Percentiles rank a stretch among this genome's conserved stretches.
Conservation (phyloP, 2,329 filamentous ascomycete genomes). For the Aspergillus glaucus region DNA sequence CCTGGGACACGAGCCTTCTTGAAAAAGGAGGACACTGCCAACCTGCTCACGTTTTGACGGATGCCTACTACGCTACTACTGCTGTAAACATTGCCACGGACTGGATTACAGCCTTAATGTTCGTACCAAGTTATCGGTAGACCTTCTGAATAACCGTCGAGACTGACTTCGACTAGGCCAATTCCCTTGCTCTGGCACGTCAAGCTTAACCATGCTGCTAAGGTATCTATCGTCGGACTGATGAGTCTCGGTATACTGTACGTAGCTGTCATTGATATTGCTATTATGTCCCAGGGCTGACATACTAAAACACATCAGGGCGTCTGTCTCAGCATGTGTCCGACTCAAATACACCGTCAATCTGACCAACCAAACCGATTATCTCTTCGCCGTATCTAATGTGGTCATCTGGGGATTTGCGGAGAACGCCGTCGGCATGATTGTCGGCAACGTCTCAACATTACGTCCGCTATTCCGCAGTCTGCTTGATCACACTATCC, state of each 20-base stretch:
- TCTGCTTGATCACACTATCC: slow-evolving; percentile 13
- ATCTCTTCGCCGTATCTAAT: slow-evolving; percentile 36
- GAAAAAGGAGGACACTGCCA: slow-evolving; percentile 15
- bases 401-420: slow-evolving; percentile 45
- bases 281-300: too few species aligned
- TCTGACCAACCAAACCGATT: slow-evolving; percentile 35
- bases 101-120: slow-evolving; percentile 19
- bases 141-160: slow-evolving; percentile 12
- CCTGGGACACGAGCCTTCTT: slow-evolving; percentile 12
- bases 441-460: slow-evolving; percentile 43
- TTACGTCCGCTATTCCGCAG: slow-evolving; percentile 40
- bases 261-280: slow-evolving; percentile 28
- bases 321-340: slow-evolving; percentile 24
- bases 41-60: slow-evolving; percentile 14
- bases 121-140: slow-evolving; percentile 3
- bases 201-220: slow-evolving; percentile 40
- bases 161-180: slow-evolving; percentile 32
- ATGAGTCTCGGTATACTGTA: slow-evolving; percentile 42
- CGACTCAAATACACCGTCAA: slow-evolving; percentile 40
- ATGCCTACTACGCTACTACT: slow-evolving; percentile 19
- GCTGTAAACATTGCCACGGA: slow-evolving; percentile 21
- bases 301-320: slow-evolving; percentile 11
- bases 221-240: slow-evolving; percentile 41
- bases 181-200: slow-evolving; percentile 37
- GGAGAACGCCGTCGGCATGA: slow-evolving; percentile 46